phyloP scores from a whole-genome alignment of 805 yeast genomes.

The Diddensiella transvaalensis region DNA sequence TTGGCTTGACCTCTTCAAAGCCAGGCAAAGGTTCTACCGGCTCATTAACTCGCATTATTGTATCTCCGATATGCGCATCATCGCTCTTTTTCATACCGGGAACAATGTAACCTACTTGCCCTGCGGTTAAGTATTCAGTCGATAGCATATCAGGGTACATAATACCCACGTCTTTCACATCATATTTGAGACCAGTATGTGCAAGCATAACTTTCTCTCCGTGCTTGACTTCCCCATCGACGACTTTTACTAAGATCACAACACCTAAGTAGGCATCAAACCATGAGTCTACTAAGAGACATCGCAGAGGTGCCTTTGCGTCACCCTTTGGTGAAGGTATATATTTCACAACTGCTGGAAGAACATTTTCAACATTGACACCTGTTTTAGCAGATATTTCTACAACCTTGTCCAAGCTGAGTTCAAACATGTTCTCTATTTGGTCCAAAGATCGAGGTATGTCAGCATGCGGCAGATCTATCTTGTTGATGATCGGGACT shows the following conservation, averaged over 20 bases:
- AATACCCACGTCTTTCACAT: conserved; percentile 88
- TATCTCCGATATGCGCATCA: conserved; percentile 91
- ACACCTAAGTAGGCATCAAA: conserved; percentile 92
- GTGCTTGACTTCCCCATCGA: conserved; percentile 72
- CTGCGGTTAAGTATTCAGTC: conserved; percentile 65
- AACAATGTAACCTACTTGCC: conserved; percentile 93
- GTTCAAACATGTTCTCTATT: conserved; percentile 78
- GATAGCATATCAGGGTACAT: conserved; percentile 87
- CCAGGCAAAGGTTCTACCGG: conserved; percentile 82
- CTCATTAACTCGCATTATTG: conserved; percentile 55
- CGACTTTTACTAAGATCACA: conserved; percentile 75
- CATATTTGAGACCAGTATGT: conserved; percentile 72
- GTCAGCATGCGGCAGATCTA: conserved; percentile 86
- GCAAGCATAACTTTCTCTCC: conserved; percentile 77
- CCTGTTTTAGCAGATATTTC: conserved; percentile 94
- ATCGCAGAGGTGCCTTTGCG: conserved; percentile 51
- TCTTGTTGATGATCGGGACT: conserved; percentile 87
- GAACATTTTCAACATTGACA: conserved; percentile 64
- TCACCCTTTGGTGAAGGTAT: conserved; percentile 78
- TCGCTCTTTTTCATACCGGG: conserved; percentile 88
- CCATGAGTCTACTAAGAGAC: conserved; percentile 95
- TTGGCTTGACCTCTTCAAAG: conserved; percentile 94
- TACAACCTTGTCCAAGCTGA: conserved; percentile 67
- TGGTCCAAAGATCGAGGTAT: conserved; percentile 77
- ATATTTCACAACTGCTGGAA: conserved; percentile 76